phyloP scores from a whole-genome alignment of 139 green algal species.

The Chlamydomonas sphaeroides region DNA sequence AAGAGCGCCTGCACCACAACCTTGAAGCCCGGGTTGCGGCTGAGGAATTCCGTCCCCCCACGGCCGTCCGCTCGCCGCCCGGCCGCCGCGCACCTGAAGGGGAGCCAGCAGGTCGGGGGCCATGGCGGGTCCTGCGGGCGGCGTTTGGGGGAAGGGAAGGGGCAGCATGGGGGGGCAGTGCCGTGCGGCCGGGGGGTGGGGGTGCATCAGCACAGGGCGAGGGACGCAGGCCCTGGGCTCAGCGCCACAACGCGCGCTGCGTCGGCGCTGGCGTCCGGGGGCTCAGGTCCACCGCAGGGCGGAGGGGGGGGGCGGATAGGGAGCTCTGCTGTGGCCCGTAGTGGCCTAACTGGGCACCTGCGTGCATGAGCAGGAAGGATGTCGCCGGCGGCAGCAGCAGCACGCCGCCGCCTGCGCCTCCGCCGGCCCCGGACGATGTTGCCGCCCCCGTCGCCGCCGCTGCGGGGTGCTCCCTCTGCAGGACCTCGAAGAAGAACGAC shows the following conservation, averaged over 20 bases:
- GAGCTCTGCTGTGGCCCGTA: too few species aligned
- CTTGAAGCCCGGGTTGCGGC: too few species aligned
- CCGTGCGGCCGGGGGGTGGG: too few species aligned
- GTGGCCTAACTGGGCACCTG: neutral
- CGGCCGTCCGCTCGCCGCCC: too few species aligned
- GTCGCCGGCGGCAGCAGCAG: constrained; percentile 30
- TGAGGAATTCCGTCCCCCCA: too few species aligned
- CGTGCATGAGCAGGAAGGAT: constrained; percentile 61
- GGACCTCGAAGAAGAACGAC: constrained; percentile 76
- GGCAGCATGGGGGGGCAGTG: neutral
- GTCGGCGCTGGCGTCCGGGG: too few species aligned
- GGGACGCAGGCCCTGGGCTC: neutral
- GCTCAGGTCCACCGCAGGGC: too few species aligned
- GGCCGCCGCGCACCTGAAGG: neutral
- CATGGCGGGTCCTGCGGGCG: neutral
- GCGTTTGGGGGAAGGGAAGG: neutral
- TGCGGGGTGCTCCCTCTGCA: constrained; percentile 40
- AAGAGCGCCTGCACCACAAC: too few species aligned
- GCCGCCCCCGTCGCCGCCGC: neutral
- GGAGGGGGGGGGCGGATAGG: too few species aligned
- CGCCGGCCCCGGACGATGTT: neutral
- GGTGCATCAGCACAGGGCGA: neutral
- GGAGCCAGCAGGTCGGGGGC: constrained; percentile 1
- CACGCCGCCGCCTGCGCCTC: constrained; percentile 39
- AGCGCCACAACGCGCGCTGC: too few species aligned